Evolutionary conservation across 345 rosid species (phyloP), one percentile per base, ranked within the genome.

Genomic region (Stellera chamaejasme): DNA sequence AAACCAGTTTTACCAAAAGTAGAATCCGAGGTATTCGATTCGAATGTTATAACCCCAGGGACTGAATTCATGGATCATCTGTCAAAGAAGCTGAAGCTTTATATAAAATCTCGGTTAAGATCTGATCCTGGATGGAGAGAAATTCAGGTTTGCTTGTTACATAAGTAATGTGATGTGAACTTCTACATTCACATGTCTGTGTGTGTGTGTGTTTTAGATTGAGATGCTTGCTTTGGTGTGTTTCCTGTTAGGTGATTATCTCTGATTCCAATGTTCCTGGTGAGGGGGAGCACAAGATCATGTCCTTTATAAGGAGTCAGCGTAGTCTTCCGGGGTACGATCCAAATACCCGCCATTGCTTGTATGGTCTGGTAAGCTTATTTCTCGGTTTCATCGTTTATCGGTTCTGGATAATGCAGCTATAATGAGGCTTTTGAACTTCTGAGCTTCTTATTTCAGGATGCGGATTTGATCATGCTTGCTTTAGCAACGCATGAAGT

Each of bases 231-330:
- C 12, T 27, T 27, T 13, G 15, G 11, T 1, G 10, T 50, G 14
- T 13, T 3, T 14, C 28, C 28, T 47, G 11, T 48, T 5, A 69
- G 69, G 69, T 69, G 39, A 55, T 71, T 27, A 62, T 71, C 13
- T 71, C 71, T 15, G 68, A 71, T 62, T 52, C 68, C 2, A 71
- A 66, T 71, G 75, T 62, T 58, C 75, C 75, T 10, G 75, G 75
- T 27, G 75, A 71, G 32, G 71, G 71, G 3, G 68, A 71, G n/a
- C 75, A 71, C 14, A 71, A 71, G 55, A 62, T 71, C 5, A 66
- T 66, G 72, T 62, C 54, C 1, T 71, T 51, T 25, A 58, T 71
- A 4, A 64, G 75, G 0, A 10, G 10, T n/a, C 75, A 66, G 45
- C 52, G 62, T 6, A 16, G 2, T 13, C 28, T 66, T 15, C 68